Evolutionary conservation across 345 rosid genomes (phyloP), one percentile per base, ranked within the genome.

Genomic region (Moricandia arvensis): DNA sequence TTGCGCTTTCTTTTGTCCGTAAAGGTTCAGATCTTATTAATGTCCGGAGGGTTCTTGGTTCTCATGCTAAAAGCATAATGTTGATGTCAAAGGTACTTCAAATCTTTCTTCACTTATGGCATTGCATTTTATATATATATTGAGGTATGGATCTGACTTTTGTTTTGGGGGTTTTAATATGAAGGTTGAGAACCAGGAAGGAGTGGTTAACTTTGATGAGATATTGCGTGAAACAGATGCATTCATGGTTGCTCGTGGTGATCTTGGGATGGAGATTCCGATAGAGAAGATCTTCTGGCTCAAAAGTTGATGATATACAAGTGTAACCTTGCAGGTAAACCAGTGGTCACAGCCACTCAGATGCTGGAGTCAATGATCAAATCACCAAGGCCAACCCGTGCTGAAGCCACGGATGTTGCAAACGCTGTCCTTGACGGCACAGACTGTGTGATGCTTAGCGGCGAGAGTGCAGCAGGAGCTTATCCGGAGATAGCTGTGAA

Each of bases 161-260:
- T 55, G 38, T 13, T 12, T 47, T 59, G 18, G 11, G 64, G 55
- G 26, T 4, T 61, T 68, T 53, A 29, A 15, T 27, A 49, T 62
- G 12, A 47, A 92, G 97, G 88, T 93, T 69, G 96, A 90, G 83
- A 93, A 90, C 81, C 96, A 90, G 81, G 97, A 93, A 83, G 98
- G 98, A 67, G 96, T 93, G n/a, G 35, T 90, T 51, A 93, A 93
- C 86, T 93, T 93, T 16, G 98, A 93, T 69, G 98, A 93, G 71
- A 93, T 93, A 61, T 65, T 93, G 82, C 92, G 93, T 53, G 98
- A 93, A 80, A 93, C 98, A 7, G 96, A 93, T 68, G 85, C 98
- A 0, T 93, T 85, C 85, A 93, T 93, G 96, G 98, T 93, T 87
- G 97, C 96, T 35, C 94, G 94, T 82, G 96, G 97, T 75, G 97